Evolutionary conservation across 352 stramenopile genomes (phyloP).

Genomic region (Chrysophaeum taylorii): DNA sequence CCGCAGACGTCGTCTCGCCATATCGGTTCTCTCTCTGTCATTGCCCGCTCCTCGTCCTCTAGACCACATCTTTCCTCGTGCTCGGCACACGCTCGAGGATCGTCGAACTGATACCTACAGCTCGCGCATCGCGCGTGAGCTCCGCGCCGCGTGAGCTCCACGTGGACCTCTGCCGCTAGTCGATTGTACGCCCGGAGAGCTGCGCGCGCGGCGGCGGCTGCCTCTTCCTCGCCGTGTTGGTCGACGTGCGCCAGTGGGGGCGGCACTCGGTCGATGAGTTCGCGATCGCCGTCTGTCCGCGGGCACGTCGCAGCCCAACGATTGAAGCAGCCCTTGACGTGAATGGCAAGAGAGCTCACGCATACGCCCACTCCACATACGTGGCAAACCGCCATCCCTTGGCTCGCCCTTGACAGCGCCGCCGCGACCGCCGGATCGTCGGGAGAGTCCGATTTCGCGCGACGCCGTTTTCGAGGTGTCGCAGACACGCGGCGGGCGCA

Average conservation of each 20-base stretch:
- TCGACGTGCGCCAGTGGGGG: not conserved
- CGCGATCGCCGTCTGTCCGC: not conserved
- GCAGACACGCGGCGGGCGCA: not conserved
- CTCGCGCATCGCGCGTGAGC: not conserved
- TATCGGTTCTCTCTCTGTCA: not conserved
- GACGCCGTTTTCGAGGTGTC: not conserved
- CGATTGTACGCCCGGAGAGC: constrained; percentile 3
- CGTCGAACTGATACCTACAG: not conserved
- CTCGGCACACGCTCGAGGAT: not conserved
- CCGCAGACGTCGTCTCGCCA: not conserved
- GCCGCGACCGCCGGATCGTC: too few relatives aligned
- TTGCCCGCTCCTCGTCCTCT: not conserved
- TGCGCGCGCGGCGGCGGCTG: not conserved
- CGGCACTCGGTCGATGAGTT: not conserved
- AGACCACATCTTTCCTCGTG: not conserved
- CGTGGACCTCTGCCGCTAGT: not conserved
- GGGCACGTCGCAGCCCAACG: not conserved
- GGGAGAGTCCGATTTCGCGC: too few relatives aligned
- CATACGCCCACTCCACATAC: not conserved
- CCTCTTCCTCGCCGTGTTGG: not conserved
- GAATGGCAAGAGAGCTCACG: not conserved
- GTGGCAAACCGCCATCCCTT: not conserved
- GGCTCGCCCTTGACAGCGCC: not conserved
- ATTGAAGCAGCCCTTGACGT: not conserved
- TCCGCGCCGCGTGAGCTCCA: not conserved